phyloP scores from a whole-genome alignment of 139 green algal species.

The Chlamydomonas applanata region DNA sequence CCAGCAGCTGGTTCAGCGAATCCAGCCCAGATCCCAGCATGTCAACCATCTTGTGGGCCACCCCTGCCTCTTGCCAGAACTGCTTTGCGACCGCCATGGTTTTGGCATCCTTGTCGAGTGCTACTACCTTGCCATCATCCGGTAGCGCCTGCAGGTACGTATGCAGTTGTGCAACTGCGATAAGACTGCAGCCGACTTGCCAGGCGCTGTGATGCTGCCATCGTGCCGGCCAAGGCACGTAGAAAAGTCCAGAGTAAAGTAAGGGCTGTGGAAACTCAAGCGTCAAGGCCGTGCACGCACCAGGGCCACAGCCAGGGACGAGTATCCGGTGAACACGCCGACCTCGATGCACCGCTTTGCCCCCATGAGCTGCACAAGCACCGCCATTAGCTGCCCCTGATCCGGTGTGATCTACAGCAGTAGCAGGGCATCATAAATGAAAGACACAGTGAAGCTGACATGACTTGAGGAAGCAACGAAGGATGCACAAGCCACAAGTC shows the following conservation, averaged over 20 bases:
- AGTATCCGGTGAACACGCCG: constrained; percentile 90
- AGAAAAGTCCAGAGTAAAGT: too few species aligned
- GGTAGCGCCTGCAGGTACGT: constrained; percentile 75
- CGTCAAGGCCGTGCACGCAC: constrained; percentile 23
- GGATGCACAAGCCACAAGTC: not conserved
- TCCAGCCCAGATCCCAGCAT: constrained; percentile 44
- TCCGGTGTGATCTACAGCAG: constrained; percentile 68
- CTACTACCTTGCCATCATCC: constrained; percentile 65
- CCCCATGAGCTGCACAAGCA: constrained; percentile 67
- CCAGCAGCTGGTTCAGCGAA: constrained; percentile 42
- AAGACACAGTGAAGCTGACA: not conserved
- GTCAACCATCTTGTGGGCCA: constrained; percentile 56
- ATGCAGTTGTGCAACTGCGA: too few species aligned
- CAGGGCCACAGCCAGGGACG: constrained; percentile 66
- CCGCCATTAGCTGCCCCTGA: constrained; percentile 74
- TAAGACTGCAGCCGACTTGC: too few species aligned
- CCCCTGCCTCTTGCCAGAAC: constrained; percentile 68
- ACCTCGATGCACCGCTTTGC: constrained; percentile 61
- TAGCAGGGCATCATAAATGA: not conserved
- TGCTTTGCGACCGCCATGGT: constrained; percentile 66
- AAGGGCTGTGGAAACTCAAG: too few species aligned
- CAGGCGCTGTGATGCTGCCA: too few species aligned
- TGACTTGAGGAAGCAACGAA: not conserved
- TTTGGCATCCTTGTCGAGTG: constrained; percentile 71
- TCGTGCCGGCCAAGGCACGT: too few species aligned